Conservation (phyloP, 1,139 yeast species). For the Sugiyamaella pinicola region DNA sequence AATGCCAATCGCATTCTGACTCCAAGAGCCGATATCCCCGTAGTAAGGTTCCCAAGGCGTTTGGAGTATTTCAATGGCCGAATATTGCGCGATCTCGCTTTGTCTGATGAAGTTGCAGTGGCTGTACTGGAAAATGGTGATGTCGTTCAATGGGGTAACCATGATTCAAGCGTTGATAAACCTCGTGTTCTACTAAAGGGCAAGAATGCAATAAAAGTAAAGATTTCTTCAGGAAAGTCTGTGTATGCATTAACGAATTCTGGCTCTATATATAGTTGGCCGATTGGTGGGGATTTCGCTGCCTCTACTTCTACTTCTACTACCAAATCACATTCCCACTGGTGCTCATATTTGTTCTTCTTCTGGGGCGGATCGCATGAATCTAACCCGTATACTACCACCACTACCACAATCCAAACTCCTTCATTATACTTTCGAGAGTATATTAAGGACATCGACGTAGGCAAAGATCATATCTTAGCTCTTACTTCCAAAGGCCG, state of each 20-base stretch:
- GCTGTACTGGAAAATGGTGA: conserved; percentile 73
- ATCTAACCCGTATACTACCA: conserved; percentile 5
- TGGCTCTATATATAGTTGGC: conserved; percentile 46
- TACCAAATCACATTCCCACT: too few relatives aligned
- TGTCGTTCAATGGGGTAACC: conserved; percentile 64
- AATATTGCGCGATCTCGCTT: conserved; percentile 58
- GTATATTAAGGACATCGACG: conserved; percentile 52
- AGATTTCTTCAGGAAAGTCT: conserved; percentile 52
- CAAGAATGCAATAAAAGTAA: conserved; percentile 49
- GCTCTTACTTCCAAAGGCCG: conserved; percentile 63
- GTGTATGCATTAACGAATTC: conserved; percentile 58
- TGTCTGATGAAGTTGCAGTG: conserved; percentile 57
- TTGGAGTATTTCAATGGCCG: conserved; percentile 64
- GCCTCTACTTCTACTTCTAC: background rate
- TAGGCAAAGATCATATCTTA: conserved; percentile 71
- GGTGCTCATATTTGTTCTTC: conserved; percentile 1
- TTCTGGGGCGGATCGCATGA: conserved; percentile 27
- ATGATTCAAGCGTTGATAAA: conserved; percentile 21
- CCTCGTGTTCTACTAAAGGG: conserved; percentile 48
- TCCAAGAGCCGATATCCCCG: conserved; percentile 40
- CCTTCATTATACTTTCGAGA: conserved; percentile 47
- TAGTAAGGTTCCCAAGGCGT: conserved; percentile 58
- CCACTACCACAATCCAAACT: conserved; percentile 22
- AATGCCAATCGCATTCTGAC: conserved; percentile 48
- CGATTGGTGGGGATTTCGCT: background rate